Evolutionary conservation across 1,284 basidiomycete species (phyloP), one percentile per base, ranked within the genome.

Genomic region (Tilletia caries): DNA sequence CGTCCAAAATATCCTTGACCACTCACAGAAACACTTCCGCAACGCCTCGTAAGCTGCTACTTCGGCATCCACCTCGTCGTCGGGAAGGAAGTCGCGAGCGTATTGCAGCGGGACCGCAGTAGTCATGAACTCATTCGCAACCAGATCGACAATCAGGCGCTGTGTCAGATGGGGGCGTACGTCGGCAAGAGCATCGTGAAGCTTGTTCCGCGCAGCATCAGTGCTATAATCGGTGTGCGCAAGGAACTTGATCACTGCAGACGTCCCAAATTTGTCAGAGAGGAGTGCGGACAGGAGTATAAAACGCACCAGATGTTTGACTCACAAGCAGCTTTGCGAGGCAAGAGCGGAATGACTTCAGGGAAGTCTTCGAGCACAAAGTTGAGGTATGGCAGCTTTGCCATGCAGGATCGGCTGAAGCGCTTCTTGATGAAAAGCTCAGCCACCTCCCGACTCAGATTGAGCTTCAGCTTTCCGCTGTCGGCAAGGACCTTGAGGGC

Each of bases 51-150:
- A 50, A 50, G 48, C 48, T 25, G 48, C 48, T 18, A n/a, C 20
- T 25, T 50, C 48, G 12, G 23, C 6, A 25, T 50, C 23, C 20
- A 50, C 23, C 20, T 50, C 48, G 20, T 20, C 20, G 23, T 50
- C 23, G 13, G 18, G 18, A 8, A 50, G 48, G 20, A 18, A 50
- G 20, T 50, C 48, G 48, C 48, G 48, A 50, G 48, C 48, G 8
- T 25, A 50, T 25, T 50, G 20, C 18, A 50, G 48, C 23, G 48
- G 48, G 12, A 50, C 20, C 12, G 48, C 48, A 0, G 48, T 50
- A 6, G 48, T 50, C 48, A 50, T 50, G 48, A 50, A 50, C 48
- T 50, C 48, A 18, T 50, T 50, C 20, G 48, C 48, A 50, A 50
- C 48, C 48, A 50, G 12, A 50, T 50, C 48, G 1, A 50, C 48